Conservation (phyloP, 768 basidiomycete genomes). For the Hemileccinum rubropunctum region DNA sequence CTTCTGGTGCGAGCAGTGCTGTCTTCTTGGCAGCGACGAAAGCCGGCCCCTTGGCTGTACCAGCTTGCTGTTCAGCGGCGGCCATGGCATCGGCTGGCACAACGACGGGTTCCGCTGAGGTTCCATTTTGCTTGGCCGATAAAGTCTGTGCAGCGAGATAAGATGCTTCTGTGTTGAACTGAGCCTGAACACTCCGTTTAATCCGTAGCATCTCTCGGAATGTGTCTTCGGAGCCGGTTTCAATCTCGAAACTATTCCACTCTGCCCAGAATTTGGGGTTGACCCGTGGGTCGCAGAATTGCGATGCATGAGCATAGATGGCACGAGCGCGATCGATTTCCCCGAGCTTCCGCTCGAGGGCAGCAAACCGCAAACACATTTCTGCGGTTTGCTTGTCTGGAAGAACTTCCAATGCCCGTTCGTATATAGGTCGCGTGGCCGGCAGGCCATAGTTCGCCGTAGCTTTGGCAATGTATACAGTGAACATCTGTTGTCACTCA, state of each 20-base stretch:
- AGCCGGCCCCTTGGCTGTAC: conserved; percentile 53
- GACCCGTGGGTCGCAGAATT: conserved; percentile 96
- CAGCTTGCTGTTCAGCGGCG: conserved; percentile 68
- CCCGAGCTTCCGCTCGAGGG: conserved; percentile 94
- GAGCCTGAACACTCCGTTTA: conserved; percentile 96
- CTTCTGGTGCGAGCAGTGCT: conserved; percentile 39
- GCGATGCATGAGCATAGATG: conserved; percentile 95
- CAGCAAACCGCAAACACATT: conserved; percentile 96
- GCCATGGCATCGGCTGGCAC: conserved; percentile 79
- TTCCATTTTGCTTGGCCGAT: conserved; percentile 58
- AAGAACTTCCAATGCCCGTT: conserved; percentile 88
- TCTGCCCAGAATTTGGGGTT: conserved; percentile 93
- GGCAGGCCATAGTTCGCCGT: conserved; percentile 94
- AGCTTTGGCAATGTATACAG: conserved; percentile 96
- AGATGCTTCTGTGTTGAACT: conserved; percentile 96
- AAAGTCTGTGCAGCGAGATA: conserved; percentile 90
- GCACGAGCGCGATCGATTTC: conserved; percentile 98
- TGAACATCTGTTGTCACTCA: conserved; percentile 70
- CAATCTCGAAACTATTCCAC: conserved; percentile 98
- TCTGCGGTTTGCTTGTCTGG: conserved; percentile 94
- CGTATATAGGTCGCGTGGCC: conserved; percentile 94
- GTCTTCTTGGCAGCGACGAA: conserved; percentile 78
- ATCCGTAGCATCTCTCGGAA: conserved; percentile 95
- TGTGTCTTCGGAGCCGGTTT: conserved; percentile 97
- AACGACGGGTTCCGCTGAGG: conserved; percentile 42